Base-by-base conservation (phyloP, 352 stramenopile genomes). In the Globisporangium spiculum region DNA sequence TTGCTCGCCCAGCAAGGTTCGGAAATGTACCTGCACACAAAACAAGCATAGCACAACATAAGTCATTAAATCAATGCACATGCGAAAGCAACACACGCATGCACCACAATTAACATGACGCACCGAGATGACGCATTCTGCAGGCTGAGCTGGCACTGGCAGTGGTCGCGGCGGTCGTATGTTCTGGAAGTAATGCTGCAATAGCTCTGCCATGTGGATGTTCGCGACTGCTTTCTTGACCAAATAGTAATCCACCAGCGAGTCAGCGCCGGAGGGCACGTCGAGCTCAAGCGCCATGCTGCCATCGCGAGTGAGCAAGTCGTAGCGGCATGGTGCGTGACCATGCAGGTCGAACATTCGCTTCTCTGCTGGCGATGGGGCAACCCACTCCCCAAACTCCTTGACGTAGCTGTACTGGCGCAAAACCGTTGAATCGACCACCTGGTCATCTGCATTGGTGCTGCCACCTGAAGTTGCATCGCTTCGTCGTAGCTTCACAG, bases 161-260 rank as follows among this genome's bases (percentile, higher is more conserved):
- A 81, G 52, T 2, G 73, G 57, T 18, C 41, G 54, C 32, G 74
- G 66, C 4, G 75, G 71, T 4, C 75, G 76, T 6, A 88, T 46
- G 10, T 66, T 75, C 7, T 67, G 70, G 27, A 88, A 79, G 44
- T 76, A 75, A 3, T 67, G 73, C 61, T 86, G 76, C 9, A 87
- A 34, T 1, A 91, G 65, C 63, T 91, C 83, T 60, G 79, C 63
- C 63, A 86, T 68, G 20, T 82, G 75, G 50, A 91, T 60, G 4
- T 53, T 73, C 52, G 88, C 72, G 1, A 70, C 50, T 0, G 65
- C 75, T 36, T 78, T 72, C 73, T 87, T 89, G 53, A 90, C 78
- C 50, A 89, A 68, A 41, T 81, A 91, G 66, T 88, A 89, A 66
- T 90, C 81, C 62, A 77, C 77, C 53, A 82, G 71, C 46, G 81